These are phyloP conservation scores for Calamus simplicifolius DNA, from an alignment of 176 grass and related monocot genomes.

Conservation along the genomic window DNA sequence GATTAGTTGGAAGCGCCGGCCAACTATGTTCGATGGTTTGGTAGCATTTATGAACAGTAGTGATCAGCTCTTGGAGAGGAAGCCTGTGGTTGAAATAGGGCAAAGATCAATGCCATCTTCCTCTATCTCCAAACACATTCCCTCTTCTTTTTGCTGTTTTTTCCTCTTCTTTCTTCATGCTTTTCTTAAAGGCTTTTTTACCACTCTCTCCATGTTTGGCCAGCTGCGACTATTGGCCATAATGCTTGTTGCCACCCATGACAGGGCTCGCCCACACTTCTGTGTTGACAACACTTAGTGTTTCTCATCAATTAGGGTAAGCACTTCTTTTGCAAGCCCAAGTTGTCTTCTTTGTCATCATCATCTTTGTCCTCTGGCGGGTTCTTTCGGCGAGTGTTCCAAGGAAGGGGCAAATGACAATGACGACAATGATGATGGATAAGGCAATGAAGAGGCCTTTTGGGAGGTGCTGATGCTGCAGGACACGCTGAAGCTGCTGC, in stretches of 20 bases:
- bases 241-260: conserved; percentile 79
- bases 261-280: conserved; percentile 53
- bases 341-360: not conserved
- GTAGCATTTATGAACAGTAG: too few species aligned
- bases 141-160: too few species aligned
- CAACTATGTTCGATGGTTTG: too few species aligned
- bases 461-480: not conserved
- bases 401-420: not conserved
- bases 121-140: too few species aligned
- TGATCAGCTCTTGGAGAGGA: too few species aligned
- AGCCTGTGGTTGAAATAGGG: too few species aligned
- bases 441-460: conserved; percentile 40
- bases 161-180: too few species aligned
- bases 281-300: conserved; percentile 75
- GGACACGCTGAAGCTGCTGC: conserved; percentile 11
- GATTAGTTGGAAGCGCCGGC: too few species aligned
- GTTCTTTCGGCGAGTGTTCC: not conserved
- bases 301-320: conserved; percentile 63
- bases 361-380: not conserved
- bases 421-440: conserved; percentile 55
- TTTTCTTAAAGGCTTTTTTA: too few species aligned
- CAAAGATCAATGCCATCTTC: too few species aligned
- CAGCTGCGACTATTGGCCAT: conserved; percentile 17
- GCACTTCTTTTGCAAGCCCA: conserved; percentile 32
- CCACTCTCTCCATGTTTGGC: conserved; percentile 3